Percentiles rank a stretch among this genome's conserved stretches.
Evolutionary conservation across 1,284 basidiomycete species (phyloP).

Genomic region (Microbotryomycetes sp.): DNA sequence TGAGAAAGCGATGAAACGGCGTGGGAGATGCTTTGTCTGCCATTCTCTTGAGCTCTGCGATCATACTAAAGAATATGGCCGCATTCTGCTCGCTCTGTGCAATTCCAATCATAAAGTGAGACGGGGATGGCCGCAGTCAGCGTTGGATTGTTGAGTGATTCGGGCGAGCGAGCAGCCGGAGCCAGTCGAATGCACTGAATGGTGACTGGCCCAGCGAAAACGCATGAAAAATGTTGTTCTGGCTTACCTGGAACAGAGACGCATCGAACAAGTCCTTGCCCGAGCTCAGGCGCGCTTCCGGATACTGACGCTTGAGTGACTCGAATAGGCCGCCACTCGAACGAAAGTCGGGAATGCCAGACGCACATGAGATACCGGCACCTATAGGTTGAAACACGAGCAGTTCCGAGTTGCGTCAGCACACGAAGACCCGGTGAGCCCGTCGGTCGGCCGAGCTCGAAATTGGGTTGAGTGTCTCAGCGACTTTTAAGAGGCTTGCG

Average conservation of each 20-base stretch:
- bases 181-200: neutral
- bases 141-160: neutral
- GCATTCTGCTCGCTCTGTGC: conserved; percentile 62
- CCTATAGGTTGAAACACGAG: conserved; percentile 49
- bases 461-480: no score
- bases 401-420: no score
- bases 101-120: no score
- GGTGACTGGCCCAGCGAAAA: neutral
- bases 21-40: conserved; percentile 70
- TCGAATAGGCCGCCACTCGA: conserved; percentile 76
- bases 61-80: conserved; percentile 79
- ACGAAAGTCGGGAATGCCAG: conserved; percentile 88
- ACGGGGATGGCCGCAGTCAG: neutral
- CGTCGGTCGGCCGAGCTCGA: no score
- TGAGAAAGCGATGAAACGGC: conserved; percentile 70
- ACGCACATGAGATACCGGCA: conserved; percentile 83
- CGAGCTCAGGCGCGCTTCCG: conserved; percentile 58
- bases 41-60: conserved; percentile 66
- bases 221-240: neutral
- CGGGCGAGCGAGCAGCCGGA: neutral
- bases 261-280: conserved; percentile 90
- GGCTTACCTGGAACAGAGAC: conserved; percentile 71
- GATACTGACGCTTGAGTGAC: conserved; percentile 65
- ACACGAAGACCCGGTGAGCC: no score
- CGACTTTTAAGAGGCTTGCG: no score